phyloP scores from a whole-genome alignment of 1,284 basidiomycete species.

The Phlebopus sp. region DNA sequence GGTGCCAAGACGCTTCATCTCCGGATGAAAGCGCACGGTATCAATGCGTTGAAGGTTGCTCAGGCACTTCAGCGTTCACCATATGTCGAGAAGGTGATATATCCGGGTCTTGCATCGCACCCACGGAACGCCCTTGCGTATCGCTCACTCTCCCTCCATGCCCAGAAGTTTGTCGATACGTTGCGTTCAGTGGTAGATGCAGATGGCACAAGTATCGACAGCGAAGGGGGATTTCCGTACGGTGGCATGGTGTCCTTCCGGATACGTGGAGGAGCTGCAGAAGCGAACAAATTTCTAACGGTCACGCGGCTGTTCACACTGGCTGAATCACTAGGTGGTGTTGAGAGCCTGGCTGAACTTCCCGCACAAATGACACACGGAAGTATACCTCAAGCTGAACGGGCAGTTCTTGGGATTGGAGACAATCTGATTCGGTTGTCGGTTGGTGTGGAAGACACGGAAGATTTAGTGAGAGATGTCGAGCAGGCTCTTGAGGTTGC shows the following conservation, averaged over 20 bases:
- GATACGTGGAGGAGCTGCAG: slow-evolving; percentile 52
- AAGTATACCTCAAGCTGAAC: slow-evolving; percentile 69
- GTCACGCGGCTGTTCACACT: slow-evolving; percentile 74
- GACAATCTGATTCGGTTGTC: slow-evolving; percentile 81
- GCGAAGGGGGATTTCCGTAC: slow-evolving; percentile 67
- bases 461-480: slow-evolving; percentile 77
- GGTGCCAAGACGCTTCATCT: slow-evolving; percentile 90
- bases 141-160: slow-evolving; percentile 64
- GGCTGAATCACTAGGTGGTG: slow-evolving; percentile 89
- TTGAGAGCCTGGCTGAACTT: slow-evolving; percentile 86
- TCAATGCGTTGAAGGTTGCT: slow-evolving; percentile 80
- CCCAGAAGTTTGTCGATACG: slow-evolving; percentile 62
- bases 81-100: slow-evolving; percentile 76
- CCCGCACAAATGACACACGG: slow-evolving; percentile 87
- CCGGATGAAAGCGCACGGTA: slow-evolving; percentile 84
- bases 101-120: slow-evolving; percentile 76
- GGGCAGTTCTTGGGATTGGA: slow-evolving; percentile 73
- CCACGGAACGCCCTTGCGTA: slow-evolving; percentile 63
- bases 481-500: slow-evolving; percentile 64
- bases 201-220: slow-evolving; percentile 29
- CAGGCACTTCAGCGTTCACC: slow-evolving; percentile 56
- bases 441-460: slow-evolving; percentile 86
- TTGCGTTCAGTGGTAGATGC: slow-evolving; percentile 31
- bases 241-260: slow-evolving; percentile 84
- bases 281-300: slow-evolving; percentile 72